Percentiles rank a stretch among this genome's conserved stretches.
These are phyloP conservation scores for Lodderomyces elongisporus DNA, from an alignment of 1,139 yeast species.

Conservation along the genomic window DNA sequence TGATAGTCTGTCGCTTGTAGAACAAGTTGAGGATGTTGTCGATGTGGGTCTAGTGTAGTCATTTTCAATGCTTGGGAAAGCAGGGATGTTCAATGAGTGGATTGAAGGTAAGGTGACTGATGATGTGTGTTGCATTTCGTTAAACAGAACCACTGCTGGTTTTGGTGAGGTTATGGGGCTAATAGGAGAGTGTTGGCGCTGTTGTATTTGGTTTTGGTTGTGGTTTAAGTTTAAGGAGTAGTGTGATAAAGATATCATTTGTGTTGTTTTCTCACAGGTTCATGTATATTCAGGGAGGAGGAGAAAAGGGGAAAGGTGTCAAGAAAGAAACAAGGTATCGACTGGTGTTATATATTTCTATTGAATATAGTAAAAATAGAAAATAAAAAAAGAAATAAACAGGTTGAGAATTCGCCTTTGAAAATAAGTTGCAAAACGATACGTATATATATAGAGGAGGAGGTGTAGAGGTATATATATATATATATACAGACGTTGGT, in stretches of 20 bases:
- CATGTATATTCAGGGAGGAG: not conserved
- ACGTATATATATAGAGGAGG: too few relatives aligned
- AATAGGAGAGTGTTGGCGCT: constrained; percentile 5
- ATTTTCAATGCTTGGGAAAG: constrained; percentile 11
- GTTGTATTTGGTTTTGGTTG: constrained; percentile 6
- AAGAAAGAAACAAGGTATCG: too few relatives aligned
- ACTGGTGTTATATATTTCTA: too few relatives aligned
- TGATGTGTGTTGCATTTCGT: constrained; percentile 6
- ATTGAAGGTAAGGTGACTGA: constrained; percentile 15
- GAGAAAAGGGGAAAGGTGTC: not conserved
- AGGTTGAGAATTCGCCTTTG: too few relatives aligned
- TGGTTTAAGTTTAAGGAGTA: constrained; percentile 8
- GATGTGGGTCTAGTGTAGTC: not conserved
- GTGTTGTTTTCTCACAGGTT: constrained; percentile 1
- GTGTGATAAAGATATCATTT: constrained; percentile 7
- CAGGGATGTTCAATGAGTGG: constrained; percentile 14
- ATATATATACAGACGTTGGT: too few relatives aligned
- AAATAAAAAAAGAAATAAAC: too few relatives aligned
- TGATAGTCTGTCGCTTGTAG: not conserved
- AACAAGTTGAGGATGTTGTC: too few relatives aligned
- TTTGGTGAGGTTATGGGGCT: constrained; percentile 7
- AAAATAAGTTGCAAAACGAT: too few relatives aligned
- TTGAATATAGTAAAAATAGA: too few relatives aligned
- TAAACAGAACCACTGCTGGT: constrained; percentile 5
- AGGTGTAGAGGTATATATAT: too few relatives aligned